Base-by-base conservation (phyloP, 192 early-diverging fungal genomes). In the Coemansia sp. region DNA sequence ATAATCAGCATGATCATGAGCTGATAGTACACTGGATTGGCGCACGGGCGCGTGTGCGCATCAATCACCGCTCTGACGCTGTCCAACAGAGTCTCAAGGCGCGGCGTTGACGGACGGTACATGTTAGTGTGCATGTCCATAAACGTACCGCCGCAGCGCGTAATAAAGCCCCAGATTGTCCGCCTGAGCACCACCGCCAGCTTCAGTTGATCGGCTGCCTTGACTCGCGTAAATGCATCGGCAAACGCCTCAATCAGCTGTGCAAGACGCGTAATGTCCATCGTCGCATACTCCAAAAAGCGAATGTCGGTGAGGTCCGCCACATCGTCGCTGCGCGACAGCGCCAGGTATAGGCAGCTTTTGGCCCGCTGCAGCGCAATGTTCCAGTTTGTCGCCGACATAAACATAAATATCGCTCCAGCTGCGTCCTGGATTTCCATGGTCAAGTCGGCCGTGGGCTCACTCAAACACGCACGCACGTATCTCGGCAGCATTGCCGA, bases 141-240 rank as follows among this genome's bases (percentile, higher is more conserved):
- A 71, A 93, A 98, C 56, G 95, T 94, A 7, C 83, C 74, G 0
- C 92, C 89, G 67, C 92, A 95, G 10, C 87, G 85, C 57, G 92
- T 88, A 38, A 98, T 95, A 88, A 93, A 98, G 73, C 89, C 89
- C 94, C 94, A 96, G 62, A 98, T 92, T 5, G 86, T 87, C 24
- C 88, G 87, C 19, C 93, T 86, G 56, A 96, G 81, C 12, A 89
- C 84, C 9, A 89, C 81, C 0, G 92, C 89, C 66, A 89, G 76
- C n/a, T 88, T 77, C 14, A 89, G 83, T 58, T 94, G 94, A 4
- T 90, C 87, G 3, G 84, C 73, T 7, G 84, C 78, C 61, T 88
- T 90, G 56, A 93, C 79, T n/a, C 79, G 74, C 19, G 66, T 41
- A 35, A 84, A 81, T 15, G 72, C 70, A 3, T 77, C 75, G 51